These are phyloP conservation scores for Penicillium sp. DNA, from an alignment of 2,329 filamentous ascomycete genomes.

Conservation along the genomic window DNA sequence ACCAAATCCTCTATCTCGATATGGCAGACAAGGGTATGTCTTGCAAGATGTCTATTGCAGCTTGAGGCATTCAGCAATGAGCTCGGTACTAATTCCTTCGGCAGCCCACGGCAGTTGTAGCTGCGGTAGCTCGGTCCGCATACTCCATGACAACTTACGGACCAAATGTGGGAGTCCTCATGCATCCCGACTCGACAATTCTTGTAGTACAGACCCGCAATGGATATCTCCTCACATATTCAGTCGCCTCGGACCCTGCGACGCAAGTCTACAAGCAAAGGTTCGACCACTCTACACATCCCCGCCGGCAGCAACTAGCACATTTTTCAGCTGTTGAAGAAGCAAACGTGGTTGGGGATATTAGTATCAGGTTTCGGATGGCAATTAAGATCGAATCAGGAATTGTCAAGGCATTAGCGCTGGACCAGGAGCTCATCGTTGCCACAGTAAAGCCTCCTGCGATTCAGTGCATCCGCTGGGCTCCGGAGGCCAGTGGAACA, in stretches of 20 bases:
- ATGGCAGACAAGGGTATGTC: slow-evolving; percentile 88
- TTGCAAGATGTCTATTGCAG: neutral
- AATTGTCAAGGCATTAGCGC: slow-evolving; percentile 81
- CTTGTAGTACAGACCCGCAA: slow-evolving; percentile 84
- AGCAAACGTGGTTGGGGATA: slow-evolving; percentile 77
- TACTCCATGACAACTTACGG: slow-evolving; percentile 83
- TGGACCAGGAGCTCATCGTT: slow-evolving; percentile 91
- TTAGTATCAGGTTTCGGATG: slow-evolving; percentile 92
- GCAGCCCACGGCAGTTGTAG: slow-evolving; percentile 85
- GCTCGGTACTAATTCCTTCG: slow-evolving; percentile 30
- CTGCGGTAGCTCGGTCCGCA: slow-evolving; percentile 78
- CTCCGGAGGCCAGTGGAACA: slow-evolving; percentile 75
- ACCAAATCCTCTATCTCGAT: slow-evolving; percentile 84
- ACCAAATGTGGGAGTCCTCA: slow-evolving; percentile 77
- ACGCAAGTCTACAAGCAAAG: slow-evolving; percentile 83
- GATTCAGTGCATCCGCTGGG: slow-evolving; percentile 97
- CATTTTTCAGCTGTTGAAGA: slow-evolving; percentile 74
- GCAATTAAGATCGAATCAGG: slow-evolving; percentile 98
- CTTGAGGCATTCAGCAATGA: slow-evolving; percentile 9
- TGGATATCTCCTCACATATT: slow-evolving; percentile 93
- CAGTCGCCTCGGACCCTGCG: slow-evolving; percentile 79
- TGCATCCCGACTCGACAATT: slow-evolving; percentile 89
- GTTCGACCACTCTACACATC: slow-evolving; percentile 59
- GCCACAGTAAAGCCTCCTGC: slow-evolving; percentile 89
- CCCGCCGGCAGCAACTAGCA: slow-evolving; percentile 50